A percentile compares a stretch with the other conserved stretches of the same genome.
Evolutionary conservation across 768 basidiomycete genomes (phyloP).

Genomic region (Phlebiopsis flavidoalba): DNA sequence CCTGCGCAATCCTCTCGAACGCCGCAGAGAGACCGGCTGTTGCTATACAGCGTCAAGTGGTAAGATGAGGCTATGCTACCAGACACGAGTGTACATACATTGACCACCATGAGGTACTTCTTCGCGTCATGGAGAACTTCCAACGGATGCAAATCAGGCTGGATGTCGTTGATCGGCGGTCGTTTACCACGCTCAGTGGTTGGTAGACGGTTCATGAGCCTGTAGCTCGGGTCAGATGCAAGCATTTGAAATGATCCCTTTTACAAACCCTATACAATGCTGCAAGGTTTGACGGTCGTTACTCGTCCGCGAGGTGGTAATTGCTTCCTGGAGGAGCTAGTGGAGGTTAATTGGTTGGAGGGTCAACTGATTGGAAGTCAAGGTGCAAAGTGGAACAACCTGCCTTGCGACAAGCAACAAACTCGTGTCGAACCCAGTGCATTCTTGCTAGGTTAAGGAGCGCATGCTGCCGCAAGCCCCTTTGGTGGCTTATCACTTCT

Average conservation of each 20-base stretch:
- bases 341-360: constrained; percentile 2
- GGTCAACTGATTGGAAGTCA: constrained; percentile 1
- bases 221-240: constrained; percentile 21
- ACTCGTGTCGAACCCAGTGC: constrained; percentile 70
- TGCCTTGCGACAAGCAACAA: constrained; percentile 64
- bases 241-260: not conserved
- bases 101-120: constrained; percentile 65
- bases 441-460: constrained; percentile 72
- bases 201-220: constrained; percentile 70
- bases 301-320: constrained; percentile 67
- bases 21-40: constrained; percentile 62
- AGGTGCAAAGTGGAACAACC: constrained; percentile 3
- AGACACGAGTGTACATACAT: constrained; percentile 34
- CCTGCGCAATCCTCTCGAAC: constrained; percentile 65
- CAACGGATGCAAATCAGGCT: constrained; percentile 68
- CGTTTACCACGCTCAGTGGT: constrained; percentile 39
- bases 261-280: constrained; percentile 66
- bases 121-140: constrained; percentile 74
- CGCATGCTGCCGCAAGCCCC: constrained; percentile 76
- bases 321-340: constrained; percentile 72
- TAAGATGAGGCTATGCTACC: not conserved
- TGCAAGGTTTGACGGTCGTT: constrained; percentile 71
- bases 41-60: constrained; percentile 35
- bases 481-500: constrained; percentile 23
- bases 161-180: constrained; percentile 64